phyloP scores from a whole-genome alignment of 2,329 filamentous ascomycete genomes.

The Exophiala bonariae region DNA sequence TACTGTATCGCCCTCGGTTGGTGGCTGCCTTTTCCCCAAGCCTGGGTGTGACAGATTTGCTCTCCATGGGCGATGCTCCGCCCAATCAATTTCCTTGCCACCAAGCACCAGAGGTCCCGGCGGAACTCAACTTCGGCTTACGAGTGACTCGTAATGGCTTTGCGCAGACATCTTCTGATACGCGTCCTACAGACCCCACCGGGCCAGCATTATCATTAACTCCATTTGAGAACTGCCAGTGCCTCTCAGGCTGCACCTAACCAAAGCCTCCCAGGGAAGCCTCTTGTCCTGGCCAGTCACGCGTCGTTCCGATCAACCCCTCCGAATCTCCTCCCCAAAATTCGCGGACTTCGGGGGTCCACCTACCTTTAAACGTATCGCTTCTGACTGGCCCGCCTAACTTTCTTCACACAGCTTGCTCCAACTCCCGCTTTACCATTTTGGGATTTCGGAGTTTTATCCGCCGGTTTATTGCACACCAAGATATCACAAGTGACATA shows the following conservation, averaged over 20 bases:
- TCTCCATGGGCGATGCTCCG: conserved; percentile 14
- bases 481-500: conserved; percentile 1
- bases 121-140: conserved; percentile 10
- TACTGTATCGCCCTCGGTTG: too few relatives aligned
- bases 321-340: neutral
- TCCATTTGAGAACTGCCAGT: neutral
- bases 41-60: conserved; percentile 5
- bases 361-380: too few relatives aligned
- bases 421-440: conserved; percentile 6
- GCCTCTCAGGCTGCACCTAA: too few relatives aligned
- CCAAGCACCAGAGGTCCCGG: conserved; percentile 2
- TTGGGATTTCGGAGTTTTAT: conserved; percentile 2
- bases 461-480: neutral
- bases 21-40: too few relatives aligned
- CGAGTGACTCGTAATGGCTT: too few relatives aligned
- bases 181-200: neutral
- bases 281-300: too few relatives aligned
- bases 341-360: neutral
- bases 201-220: too few relatives aligned
- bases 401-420: neutral
- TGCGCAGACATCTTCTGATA: too few relatives aligned
- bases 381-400: neutral
- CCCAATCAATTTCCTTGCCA: conserved; percentile 13
- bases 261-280: too few relatives aligned
- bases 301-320: too few relatives aligned